Evolutionary conservation across 2,329 filamentous ascomycete genomes (phyloP), one percentile per base, ranked within the genome.

Genomic region (Cercospora sp.): DNA sequence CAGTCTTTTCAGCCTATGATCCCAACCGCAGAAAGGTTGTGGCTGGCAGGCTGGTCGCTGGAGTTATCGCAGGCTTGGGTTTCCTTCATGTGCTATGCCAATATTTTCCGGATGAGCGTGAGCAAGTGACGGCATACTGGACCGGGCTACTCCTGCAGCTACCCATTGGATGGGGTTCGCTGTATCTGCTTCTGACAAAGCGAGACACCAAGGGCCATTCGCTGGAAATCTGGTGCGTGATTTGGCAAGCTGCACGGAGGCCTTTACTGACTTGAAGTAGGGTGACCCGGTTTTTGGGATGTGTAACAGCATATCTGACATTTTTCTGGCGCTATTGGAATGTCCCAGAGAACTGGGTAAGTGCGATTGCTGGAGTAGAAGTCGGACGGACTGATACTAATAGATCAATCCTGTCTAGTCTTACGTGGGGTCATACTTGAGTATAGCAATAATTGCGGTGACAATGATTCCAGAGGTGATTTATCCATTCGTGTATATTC

Each of bases 251-350:
- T 58, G 9, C 42, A 26, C 9, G 20, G 30, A 36, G 2, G 8
- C 39, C 31, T 28, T 57, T n/a, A 23, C 48, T 39, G 23, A 58
- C 39, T 58, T 57, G 45, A 12, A 42, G 36, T 16, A 80, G 79
- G 79, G 70, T 80, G 6, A 81, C 78, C 6, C 73, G 79, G 33
- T 81, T 78, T 60, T 69, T 81, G 10, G 80, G 80, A 1, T 80
- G 79, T 53, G 77, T 77, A 2, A 78, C 76, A 5, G 80, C 79
- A 0, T 80, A 79, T 63, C 72, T 76, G 12, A 77, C 80, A 3
- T 81, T 81, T 67, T 75, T 77, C 28, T 81, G 79, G 79, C 70
- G 79, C 12, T 81, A 79, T 53, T 63, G 78, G 57, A 81, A 81
- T 64, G 73, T 75, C 6, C 79, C 80, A 2, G 67, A 77, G 67